phyloP scores from a whole-genome alignment of 1,284 basidiomycete species.

The Erythrobasidium hasegawianum region DNA sequence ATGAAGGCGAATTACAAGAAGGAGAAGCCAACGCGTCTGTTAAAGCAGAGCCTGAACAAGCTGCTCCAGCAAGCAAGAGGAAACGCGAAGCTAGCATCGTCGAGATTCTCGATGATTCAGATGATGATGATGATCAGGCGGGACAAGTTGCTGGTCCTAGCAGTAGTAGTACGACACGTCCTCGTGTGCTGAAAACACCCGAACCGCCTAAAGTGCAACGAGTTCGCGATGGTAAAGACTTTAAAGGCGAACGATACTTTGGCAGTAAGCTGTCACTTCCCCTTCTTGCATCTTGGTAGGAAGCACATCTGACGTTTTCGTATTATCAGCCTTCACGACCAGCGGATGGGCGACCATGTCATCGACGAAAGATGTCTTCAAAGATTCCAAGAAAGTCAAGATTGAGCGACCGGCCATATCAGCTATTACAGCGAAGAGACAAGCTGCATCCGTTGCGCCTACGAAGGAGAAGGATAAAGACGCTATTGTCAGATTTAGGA shows the following conservation, averaged over 20 bases:
- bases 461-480: slow-evolving; percentile 11
- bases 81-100: slow-evolving; percentile 6
- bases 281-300: neutral
- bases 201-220: neutral
- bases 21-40: neutral
- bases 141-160: slow-evolving; percentile 7
- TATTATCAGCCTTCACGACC: slow-evolving; percentile 11
- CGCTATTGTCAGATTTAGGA: slow-evolving; percentile 27
- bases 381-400: slow-evolving; percentile 17
- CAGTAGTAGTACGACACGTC: no score
- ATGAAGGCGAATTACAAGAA: neutral
- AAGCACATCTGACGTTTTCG: neutral
- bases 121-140: slow-evolving; percentile 1
- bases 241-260: slow-evolving; percentile 23
- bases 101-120: slow-evolving; percentile 24
- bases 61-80: slow-evolving; percentile 1
- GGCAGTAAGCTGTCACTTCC: slow-evolving; percentile 17
- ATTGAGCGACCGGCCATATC: slow-evolving; percentile 22
- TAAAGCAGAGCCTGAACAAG: neutral
- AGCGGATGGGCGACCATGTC: slow-evolving; percentile 18
- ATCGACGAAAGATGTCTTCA: slow-evolving; percentile 23
- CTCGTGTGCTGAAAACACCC: no score
- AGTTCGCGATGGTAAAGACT: slow-evolving; percentile 23
- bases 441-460: slow-evolving; percentile 12
- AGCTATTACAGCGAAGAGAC: slow-evolving; percentile 23